A percentile compares a stretch with the other conserved stretches of the same genome.
These are phyloP conservation scores for Arctostaphylos glauca DNA, from an alignment of 148 eudicot genomes.

Conservation along the genomic window DNA sequence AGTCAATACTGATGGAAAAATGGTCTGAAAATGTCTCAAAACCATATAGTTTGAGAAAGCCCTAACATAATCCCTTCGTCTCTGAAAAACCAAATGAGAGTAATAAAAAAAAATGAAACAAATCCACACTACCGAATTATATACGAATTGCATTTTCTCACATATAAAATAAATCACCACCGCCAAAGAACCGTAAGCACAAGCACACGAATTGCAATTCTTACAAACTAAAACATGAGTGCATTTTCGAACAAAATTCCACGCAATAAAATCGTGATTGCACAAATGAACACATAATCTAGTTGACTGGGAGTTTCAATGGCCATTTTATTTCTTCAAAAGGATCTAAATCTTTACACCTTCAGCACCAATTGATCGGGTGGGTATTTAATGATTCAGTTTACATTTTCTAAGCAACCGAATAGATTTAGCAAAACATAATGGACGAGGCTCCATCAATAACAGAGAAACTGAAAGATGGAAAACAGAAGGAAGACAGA, in stretches of 20 bases:
- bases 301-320: not conserved
- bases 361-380: not conserved
- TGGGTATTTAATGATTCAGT: not conserved
- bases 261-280: too few relatives aligned
- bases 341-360: not conserved
- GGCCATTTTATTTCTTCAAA: not conserved
- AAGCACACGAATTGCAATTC: too few relatives aligned
- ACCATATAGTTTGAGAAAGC: not conserved
- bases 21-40: conserved; percentile 2
- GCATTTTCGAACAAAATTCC: too few relatives aligned
- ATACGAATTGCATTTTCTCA: too few relatives aligned
- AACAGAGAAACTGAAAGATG: not conserved
- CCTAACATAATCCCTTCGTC: too few relatives aligned
- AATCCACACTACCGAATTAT: too few relatives aligned
- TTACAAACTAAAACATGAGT: too few relatives aligned
- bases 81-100: too few relatives aligned
- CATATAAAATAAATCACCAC: too few relatives aligned
- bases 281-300: too few relatives aligned
- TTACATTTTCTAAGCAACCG: not conserved
- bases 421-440: not conserved
- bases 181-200: too few relatives aligned
- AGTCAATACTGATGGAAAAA: not conserved
- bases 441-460: not conserved
- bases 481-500: not conserved
- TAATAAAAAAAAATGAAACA: too few relatives aligned